Evolutionary conservation across 495 filamentous ascomycete species (phyloP), one percentile per base, ranked within the genome.

Genomic region (Chaetomium cochliodes): DNA sequence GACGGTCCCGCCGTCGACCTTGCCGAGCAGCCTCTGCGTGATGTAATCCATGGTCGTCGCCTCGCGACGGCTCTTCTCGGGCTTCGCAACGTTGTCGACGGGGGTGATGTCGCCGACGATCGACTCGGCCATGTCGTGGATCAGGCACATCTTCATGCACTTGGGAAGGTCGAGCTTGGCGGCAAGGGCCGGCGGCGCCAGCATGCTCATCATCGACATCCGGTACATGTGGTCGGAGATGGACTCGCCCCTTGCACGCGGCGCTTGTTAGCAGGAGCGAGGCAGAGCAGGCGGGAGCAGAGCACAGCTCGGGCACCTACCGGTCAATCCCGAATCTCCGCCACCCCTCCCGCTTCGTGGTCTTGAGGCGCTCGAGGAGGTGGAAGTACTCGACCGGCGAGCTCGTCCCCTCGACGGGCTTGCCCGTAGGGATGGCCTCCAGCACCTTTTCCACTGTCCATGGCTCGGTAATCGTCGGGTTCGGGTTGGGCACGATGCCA

Each of bases 221-320:
- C 94, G 91, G 78, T 98, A 98, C 94, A 98, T 98, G 81, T 98
- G 94, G 78, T 98, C 94, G 28, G 92, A 84, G 75, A 98, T 97
- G 0, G 90, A 94, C 77, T 98, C 94, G 65, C 82, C 82, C 25
- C 76, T 78, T 9, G 13, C 15, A 4, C 65, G 50, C 64, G 33
- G 30, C n/a, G 30, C 59, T 30, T 37, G 58, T 70, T 47, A 71
- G 64, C 7, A 18, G 12, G n/a, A 54, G 47, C 28, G 52, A 9
- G 13, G n/a, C 12, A 15, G 4, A 9, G 5, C 18, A 20, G 23
- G 16, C 2, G 18, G 11, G 37, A 23, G 22, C 50, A 0, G 37
- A 23, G 22, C 50, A 0, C 11, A n/a, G 11, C 33, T 9, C 5
- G 11, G 77, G 78, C 20, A 23, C 16, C 57, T 70, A 83, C 82